A percentile compares a stretch with the other conserved stretches of the same genome.
Evolutionary conservation across 345 rosid species (phyloP).

Genomic region (Hibiscus trionum): DNA sequence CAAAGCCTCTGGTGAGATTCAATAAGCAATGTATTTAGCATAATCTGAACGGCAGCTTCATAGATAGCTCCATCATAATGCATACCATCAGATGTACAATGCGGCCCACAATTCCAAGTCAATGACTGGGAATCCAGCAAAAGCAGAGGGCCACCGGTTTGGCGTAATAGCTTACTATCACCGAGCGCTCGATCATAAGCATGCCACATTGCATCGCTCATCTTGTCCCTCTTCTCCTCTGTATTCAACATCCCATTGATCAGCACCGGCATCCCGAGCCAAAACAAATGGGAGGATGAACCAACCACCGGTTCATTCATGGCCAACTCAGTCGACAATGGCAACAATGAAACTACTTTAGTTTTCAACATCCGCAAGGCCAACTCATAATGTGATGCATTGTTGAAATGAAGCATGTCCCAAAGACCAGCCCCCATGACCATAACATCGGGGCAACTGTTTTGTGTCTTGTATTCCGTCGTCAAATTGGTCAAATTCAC

Average conservation of each 20-base stretch:
- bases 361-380: slow-evolving; percentile 42
- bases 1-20: slow-evolving; percentile 87
- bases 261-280: slow-evolving; percentile 92
- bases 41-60: slow-evolving; percentile 67
- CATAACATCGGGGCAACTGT: slow-evolving; percentile 67
- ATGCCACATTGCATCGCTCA: slow-evolving; percentile 73
- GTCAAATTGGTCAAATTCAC: slow-evolving; percentile 53
- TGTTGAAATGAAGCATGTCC: slow-evolving; percentile 85
- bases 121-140: slow-evolving; percentile 72
- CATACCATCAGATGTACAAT: slow-evolving; percentile 87
- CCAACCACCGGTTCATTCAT: slow-evolving; percentile 33
- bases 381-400: slow-evolving; percentile 55
- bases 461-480: slow-evolving; percentile 31
- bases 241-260: slow-evolving; percentile 77
- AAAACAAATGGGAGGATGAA: slow-evolving; percentile 61
- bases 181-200: slow-evolving; percentile 51
- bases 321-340: slow-evolving; percentile 39
- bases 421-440: slow-evolving; percentile 83
- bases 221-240: slow-evolving; percentile 75
- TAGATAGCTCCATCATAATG: slow-evolving; percentile 78
- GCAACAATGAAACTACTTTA: slow-evolving; percentile 49
- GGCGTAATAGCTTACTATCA: slow-evolving; percentile 57
- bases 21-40: slow-evolving; percentile 83
- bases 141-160: slow-evolving; percentile 69
- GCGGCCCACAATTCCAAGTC: slow-evolving; percentile 80